Base-by-base conservation (phyloP, 208 protist genomes). In the Leptomonas seymouri region DNA sequence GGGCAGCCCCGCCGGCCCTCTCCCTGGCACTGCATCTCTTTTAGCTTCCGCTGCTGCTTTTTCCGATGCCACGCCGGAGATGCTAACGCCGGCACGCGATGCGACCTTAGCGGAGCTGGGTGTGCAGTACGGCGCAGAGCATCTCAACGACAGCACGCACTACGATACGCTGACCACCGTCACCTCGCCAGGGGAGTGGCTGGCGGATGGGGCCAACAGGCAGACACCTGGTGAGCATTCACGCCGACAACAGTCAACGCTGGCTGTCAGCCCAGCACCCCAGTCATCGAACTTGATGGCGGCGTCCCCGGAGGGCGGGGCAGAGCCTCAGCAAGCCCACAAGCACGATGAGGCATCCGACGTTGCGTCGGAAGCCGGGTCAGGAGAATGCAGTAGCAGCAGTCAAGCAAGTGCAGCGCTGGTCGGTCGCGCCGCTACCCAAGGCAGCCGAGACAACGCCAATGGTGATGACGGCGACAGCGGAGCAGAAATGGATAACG, bases 51-150 rank as follows among this genome's bases (percentile, higher is more conserved):
- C 30, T 18, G 28, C 28, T 16, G 60, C 60, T 6, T 5, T 23
- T 2, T 11, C 21, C n/a, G 59, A 18, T 39, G 44, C 44, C 3
- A 54, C 59, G n/a, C 46, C 59, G 27, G 36, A 67, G 34, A 48
- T 21, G 48, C 61, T 46, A 23, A 48, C 48, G 30, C 61, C 20
- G 3, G 36, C n/a, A 6, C 61, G 61, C 46, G 61, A 23, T 2
- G 28, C 61, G 34, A 67, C 61, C 4, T 57, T 67, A 31, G 61
- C 61, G 23, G 61, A 67, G 48, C 8, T 67, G 7, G 61, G 61
- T n/a, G 61, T 48, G 34, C 61, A 36, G 48, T 67, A 67, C 49
- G 61, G 57, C 28, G 21, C 25, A 16, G 61, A 28, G 0, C 61
- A 67, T 48, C 61, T 30, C 21, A 30, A 67, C 61, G 61, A 67